Percentiles rank a stretch among this genome's conserved stretches.
phyloP scores from a whole-genome alignment of 164 flowering plant genomes.

The Vitis labrusca region DNA sequence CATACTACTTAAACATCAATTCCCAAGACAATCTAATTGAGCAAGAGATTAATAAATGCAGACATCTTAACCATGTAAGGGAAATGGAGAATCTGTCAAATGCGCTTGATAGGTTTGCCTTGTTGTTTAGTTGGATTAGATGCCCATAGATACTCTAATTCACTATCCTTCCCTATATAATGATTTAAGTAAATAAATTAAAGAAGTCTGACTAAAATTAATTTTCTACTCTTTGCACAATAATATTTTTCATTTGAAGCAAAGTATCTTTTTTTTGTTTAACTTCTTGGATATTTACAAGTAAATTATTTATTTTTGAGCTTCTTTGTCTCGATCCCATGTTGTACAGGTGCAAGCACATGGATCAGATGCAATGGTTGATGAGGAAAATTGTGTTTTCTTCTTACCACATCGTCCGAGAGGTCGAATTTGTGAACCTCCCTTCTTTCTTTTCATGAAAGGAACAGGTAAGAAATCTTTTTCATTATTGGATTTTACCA shows the following conservation, averaged over 20 bases:
- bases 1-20: too few species aligned
- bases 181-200: too few species aligned
- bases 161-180: too few species aligned
- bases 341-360: constrained; percentile 84
- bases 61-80: too few species aligned
- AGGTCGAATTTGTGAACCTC: constrained; percentile 66
- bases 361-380: constrained; percentile 98
- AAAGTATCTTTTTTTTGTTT: background rate
- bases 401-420: constrained; percentile 95
- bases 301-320: background rate
- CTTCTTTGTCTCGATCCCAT: background rate
- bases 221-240: too few species aligned
- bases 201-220: too few species aligned
- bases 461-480: constrained; percentile 69
- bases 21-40: too few species aligned
- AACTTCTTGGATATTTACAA: background rate
- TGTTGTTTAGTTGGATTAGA: too few species aligned
- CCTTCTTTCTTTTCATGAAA: constrained; percentile 91
- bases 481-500: background rate
- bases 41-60: too few species aligned
- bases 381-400: constrained; percentile 90
- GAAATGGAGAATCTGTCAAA: too few species aligned
- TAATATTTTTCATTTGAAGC: background rate
- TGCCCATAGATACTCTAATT: too few species aligned
- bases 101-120: too few species aligned